These are phyloP conservation scores for Diutina scorzettiae DNA, from an alignment of 1,139 yeast species.

Conservation along the genomic window DNA sequence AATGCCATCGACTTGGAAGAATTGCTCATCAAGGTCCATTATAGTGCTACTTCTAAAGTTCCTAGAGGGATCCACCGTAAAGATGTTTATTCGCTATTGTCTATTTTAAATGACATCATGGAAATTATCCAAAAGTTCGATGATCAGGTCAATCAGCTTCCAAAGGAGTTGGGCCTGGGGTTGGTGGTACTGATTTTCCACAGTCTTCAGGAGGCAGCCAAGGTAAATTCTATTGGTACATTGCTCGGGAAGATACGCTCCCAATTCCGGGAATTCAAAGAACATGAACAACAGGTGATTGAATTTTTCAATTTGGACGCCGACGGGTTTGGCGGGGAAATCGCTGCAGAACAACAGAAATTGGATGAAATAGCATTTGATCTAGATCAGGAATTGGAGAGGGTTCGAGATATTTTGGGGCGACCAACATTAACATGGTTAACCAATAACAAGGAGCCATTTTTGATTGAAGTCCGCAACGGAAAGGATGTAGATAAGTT, in stretches of 20 bases:
- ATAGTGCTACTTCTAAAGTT: constrained; percentile 23
- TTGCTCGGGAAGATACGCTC: constrained; percentile 46
- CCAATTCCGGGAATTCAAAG: background rate
- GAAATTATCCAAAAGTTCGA: constrained; percentile 17
- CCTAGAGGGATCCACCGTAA: constrained; percentile 40
- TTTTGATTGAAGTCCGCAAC: constrained; percentile 63
- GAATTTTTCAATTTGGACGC: constrained; percentile 41
- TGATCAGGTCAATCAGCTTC: constrained; percentile 7
- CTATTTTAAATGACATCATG: constrained; percentile 31
- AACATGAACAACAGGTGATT: constrained; percentile 21
- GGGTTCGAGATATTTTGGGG: constrained; percentile 32
- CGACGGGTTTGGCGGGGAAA: constrained; percentile 24
- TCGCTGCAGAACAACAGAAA: constrained; percentile 26
- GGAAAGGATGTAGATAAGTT: constrained; percentile 38
- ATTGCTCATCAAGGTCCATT: constrained; percentile 55
- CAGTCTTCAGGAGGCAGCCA: constrained; percentile 11
- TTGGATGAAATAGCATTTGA: constrained; percentile 32
- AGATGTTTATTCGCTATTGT: constrained; percentile 53
- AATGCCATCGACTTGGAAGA: constrained; percentile 50
- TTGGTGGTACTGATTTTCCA: constrained; percentile 16
- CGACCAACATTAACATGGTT: constrained; percentile 48
- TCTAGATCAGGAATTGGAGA: constrained; percentile 38
- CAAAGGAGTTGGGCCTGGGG: constrained; percentile 10
- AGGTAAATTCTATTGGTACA: constrained; percentile 12
- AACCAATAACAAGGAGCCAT: constrained; percentile 51